Percentiles rank a stretch among this genome's conserved stretches.
These are phyloP conservation scores for Elsinoe arachidis DNA, from an alignment of 2,329 filamentous ascomycete species.

Conservation along the genomic window DNA sequence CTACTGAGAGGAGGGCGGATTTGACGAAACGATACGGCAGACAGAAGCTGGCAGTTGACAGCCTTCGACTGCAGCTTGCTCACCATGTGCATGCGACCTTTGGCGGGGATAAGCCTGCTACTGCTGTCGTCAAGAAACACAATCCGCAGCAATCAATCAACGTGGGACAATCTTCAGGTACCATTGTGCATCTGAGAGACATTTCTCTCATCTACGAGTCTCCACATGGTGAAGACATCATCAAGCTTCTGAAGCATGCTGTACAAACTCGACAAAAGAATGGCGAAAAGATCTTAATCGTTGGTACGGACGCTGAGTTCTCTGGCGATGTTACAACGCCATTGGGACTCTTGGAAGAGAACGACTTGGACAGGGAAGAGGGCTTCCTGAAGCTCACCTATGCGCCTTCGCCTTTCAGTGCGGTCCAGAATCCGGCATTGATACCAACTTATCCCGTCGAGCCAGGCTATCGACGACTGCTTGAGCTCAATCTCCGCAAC, in stretches of 20 bases:
- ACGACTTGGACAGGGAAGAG: constrained; percentile 40
- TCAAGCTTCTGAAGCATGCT: constrained; percentile 60
- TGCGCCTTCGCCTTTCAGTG: neutral
- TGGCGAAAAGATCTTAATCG: constrained; percentile 63
- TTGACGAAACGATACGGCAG: constrained; percentile 13
- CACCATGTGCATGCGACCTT: constrained; percentile 7
- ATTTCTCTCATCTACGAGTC: constrained; percentile 68
- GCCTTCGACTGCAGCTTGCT: constrained; percentile 7
- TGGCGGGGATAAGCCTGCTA: constrained; percentile 9
- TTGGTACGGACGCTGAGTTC: constrained; percentile 61
- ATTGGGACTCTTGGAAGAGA: constrained; percentile 26
- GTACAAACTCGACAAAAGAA: constrained; percentile 63
- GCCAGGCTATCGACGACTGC: constrained; percentile 21
- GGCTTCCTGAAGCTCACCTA: constrained; percentile 11
- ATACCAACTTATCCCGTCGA: constrained; percentile 12
- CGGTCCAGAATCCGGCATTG: constrained; percentile 8
- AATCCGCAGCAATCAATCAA: constrained; percentile 1
- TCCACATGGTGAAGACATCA: constrained; percentile 57
- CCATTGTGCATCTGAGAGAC: constrained; percentile 66
- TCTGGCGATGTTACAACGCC: neutral
- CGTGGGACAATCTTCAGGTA: constrained; percentile 27
- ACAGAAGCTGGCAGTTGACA: constrained; percentile 9
- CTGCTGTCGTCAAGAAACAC: neutral
- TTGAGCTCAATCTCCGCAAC: constrained; percentile 56
- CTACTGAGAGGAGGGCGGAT: neutral